These are phyloP conservation scores for Galerina marginata DNA, from an alignment of 768 basidiomycete species.

Conservation along the genomic window DNA sequence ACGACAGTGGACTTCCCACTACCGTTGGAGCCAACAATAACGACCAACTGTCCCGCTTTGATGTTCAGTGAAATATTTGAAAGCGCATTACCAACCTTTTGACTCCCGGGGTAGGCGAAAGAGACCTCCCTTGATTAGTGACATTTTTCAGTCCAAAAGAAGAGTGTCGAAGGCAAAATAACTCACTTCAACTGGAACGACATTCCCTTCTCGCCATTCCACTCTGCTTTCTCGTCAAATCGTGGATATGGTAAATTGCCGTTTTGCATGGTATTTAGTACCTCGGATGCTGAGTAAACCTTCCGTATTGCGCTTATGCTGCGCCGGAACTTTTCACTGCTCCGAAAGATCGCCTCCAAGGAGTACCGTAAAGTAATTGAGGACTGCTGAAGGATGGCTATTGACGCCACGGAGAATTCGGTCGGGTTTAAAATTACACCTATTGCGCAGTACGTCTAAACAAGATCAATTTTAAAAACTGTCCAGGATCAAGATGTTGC, in stretches of 20 bases:
- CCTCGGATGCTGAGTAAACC: conserved; percentile 31
- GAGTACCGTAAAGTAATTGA: conserved; percentile 33
- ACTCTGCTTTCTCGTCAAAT: conserved; percentile 2
- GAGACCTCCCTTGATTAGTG: conserved; percentile 47
- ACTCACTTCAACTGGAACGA: conserved; percentile 3
- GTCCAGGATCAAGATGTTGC: not conserved
- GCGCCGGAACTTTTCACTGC: conserved; percentile 25
- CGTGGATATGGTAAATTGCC: conserved; percentile 31
- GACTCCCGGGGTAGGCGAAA: conserved; percentile 57
- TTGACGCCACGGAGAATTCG: conserved; percentile 40
- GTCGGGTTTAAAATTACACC: conserved; percentile 35
- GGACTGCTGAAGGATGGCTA: conserved; percentile 46
- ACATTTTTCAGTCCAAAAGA: not conserved
- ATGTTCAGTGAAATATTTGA: conserved; percentile 48
- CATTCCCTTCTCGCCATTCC: conserved; percentile 8
- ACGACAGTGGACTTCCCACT: conserved; percentile 60
- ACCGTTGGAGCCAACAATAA: conserved; percentile 65
- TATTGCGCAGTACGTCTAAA: conserved; percentile 42
- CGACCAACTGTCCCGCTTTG: conserved; percentile 51
- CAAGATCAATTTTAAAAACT: not conserved
- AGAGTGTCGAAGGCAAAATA: not conserved
- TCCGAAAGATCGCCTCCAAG: conserved; percentile 24
- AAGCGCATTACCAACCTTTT: conserved; percentile 39
- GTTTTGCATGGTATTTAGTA: conserved; percentile 28
- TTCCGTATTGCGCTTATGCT: conserved; percentile 32